Percentiles rank a stretch among this genome's conserved stretches.
These are phyloP conservation scores for Dovyalis caffra DNA, from an alignment of 345 rosid genomes.

Conservation along the genomic window DNA sequence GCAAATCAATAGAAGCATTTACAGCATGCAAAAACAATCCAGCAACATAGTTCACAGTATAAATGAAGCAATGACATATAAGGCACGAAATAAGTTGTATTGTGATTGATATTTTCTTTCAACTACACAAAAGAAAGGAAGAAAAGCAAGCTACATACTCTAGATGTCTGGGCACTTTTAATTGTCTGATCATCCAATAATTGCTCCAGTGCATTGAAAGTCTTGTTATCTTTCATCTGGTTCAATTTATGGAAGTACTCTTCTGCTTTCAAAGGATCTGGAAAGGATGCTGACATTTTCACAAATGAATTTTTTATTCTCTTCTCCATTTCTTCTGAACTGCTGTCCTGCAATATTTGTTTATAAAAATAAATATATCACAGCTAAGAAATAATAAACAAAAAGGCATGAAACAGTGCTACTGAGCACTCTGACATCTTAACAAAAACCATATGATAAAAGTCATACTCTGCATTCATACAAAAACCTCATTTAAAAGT, in stretches of 20 bases:
- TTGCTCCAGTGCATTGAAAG: slow-evolving; percentile 49
- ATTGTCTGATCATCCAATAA: slow-evolving; percentile 51
- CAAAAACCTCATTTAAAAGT: neutral
- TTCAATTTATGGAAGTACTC: slow-evolving; percentile 63
- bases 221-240: slow-evolving; percentile 55
- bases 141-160: slow-evolving; percentile 40
- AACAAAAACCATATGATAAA: neutral
- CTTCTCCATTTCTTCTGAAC: slow-evolving; percentile 51
- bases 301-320: slow-evolving; percentile 40
- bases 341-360: slow-evolving; percentile 46
- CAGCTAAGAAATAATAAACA: slow-evolving; percentile 1
- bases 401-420: neutral
- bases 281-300: slow-evolving; percentile 78
- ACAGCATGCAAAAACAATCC: neutral
- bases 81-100: too few relatives aligned
- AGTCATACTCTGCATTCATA: neutral
- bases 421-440: neutral
- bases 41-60: neutral
- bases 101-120: neutral
- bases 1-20: neutral
- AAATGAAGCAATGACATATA: too few relatives aligned
- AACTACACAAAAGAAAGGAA: slow-evolving; percentile 4
- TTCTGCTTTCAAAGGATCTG: slow-evolving; percentile 73
- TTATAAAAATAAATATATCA: slow-evolving; percentile 4
- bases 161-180: slow-evolving; percentile 37